Evolutionary conservation across 2,329 filamentous ascomycete genomes (phyloP).

Genomic region (Aspergillus clavatus): DNA sequence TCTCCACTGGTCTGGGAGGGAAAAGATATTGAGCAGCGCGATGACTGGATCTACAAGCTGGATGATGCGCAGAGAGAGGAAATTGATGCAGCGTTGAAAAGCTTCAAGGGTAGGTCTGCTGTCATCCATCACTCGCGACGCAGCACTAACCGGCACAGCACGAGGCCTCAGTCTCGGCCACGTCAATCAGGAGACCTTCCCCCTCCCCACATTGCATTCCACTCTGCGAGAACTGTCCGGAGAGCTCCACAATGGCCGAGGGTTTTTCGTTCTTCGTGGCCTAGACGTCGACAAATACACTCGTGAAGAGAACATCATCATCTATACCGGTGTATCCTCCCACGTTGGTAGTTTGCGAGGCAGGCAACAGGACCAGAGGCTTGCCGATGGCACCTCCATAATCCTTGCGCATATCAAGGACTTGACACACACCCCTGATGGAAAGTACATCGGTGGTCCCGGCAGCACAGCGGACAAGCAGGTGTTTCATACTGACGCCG

Average conservation of each 20-base stretch:
- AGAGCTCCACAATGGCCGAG: constrained; percentile 39
- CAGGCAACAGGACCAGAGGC: constrained; percentile 38
- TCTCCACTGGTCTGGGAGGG: constrained; percentile 48
- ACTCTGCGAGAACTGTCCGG: constrained; percentile 32
- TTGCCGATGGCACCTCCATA: constrained; percentile 37
- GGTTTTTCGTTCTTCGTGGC: constrained; percentile 45
- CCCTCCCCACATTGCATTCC: constrained; percentile 34
- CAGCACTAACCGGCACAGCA: constrained; percentile 18
- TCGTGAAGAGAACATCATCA: constrained; percentile 36
- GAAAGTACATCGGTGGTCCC: constrained; percentile 37
- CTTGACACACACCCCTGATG: constrained; percentile 34
- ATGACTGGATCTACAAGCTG: constrained; percentile 41
- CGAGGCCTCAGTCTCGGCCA: constrained; percentile 31
- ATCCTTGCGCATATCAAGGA: constrained; percentile 62
- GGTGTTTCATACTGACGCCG: constrained; percentile 55
- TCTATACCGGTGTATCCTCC: constrained; percentile 42
- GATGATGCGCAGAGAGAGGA: constrained; percentile 38
- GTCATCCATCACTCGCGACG: not conserved
- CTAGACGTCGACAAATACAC: constrained; percentile 35
- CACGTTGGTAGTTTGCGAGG: constrained; percentile 40
- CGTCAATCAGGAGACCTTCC: constrained; percentile 46
- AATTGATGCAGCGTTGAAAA: constrained; percentile 38
- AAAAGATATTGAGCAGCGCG: constrained; percentile 31
- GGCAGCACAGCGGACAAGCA: constrained; percentile 40
- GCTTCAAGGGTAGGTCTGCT: constrained; percentile 36